Conservation (phyloP, 2,329 filamentous ascomycete genomes). For the Verticillium dahliae region DNA sequence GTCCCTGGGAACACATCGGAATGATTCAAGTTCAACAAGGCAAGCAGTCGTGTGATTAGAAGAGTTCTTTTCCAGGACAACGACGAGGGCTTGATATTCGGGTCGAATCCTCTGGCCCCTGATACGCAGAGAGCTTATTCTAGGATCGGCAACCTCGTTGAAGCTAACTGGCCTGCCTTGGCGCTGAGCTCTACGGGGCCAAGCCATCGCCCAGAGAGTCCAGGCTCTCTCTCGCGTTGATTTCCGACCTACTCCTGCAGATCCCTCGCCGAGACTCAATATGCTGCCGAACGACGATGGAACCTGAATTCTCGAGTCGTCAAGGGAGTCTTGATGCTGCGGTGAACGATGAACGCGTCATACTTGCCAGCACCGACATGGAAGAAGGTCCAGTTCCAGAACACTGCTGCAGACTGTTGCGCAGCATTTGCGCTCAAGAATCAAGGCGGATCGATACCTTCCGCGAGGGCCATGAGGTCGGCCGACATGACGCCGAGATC, state of each 20-base stretch:
- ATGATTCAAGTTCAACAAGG: no score
- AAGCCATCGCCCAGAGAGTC: neutral
- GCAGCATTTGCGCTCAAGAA: neutral
- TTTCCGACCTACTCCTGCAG: neutral
- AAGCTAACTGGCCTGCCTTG: neutral
- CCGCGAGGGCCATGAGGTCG: neutral
- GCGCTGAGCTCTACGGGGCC: neutral
- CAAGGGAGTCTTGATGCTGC: neutral
- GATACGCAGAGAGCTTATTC: no score
- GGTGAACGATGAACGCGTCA: neutral
- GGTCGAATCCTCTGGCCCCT: no score
- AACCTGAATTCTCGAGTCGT: neutral
- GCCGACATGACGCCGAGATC: neutral
- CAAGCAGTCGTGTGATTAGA: no score
- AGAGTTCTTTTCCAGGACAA: no score
- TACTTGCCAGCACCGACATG: neutral
- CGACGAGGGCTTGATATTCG: no score
- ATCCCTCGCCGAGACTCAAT: neutral
- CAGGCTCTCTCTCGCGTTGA: neutral
- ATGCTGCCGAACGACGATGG: neutral
- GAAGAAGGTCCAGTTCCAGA: neutral
- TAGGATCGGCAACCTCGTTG: neutral
- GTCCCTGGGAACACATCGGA: no score
- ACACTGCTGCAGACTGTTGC: neutral
- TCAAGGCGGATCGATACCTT: neutral